Evolutionary conservation across 148 eudicot species (phyloP), one percentile per base, ranked within the genome.

Genomic region (Arbutus unedo): DNA sequence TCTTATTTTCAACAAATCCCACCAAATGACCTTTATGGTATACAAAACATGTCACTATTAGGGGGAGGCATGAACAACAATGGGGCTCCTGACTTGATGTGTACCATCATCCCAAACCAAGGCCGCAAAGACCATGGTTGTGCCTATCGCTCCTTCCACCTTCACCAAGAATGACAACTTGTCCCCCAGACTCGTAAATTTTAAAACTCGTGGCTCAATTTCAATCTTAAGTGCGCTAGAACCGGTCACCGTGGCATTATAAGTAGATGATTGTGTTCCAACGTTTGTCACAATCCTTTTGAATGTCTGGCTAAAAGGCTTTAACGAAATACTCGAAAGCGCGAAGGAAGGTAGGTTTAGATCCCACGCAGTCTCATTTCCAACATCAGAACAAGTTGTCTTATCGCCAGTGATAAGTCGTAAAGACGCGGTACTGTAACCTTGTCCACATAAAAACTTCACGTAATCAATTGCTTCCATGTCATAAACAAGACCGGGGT

Each of bases 341-440:
- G 92, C 53, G 15, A 90, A 85, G 2, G 92, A 88, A 21, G 90
- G 92, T n/a, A 79, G 79, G 79, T 90, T 90, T 57, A 90, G 83
- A 59, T 88, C 92, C 88, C 87, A 83, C 31, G 79, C 90, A 1
- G 88, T 83, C 21, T 14, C 78, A 15, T 82, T 84, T 18, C 21
- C 81, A 8, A 80, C 70, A 6, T 31, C 10, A 7, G 89, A 75
- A 50, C 91, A 90, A 43, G 81, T 84, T 25, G 84, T 84, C 57
- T 41, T 84, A 6, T 81, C 74, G 68, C 90, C 90, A 5, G 92
- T 87, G 2, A 88, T 45, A 5, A 85, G 85, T 23, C 57, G 79
- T 64, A 90, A 66, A 19, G 59, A 83, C 21, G 38, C 67, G 51
- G 76, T 71, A 79, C 51, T 87, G 49, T 86, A 90, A 3, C 89